These are phyloP conservation scores for Cairneyella variabilis DNA, from an alignment of 495 filamentous ascomycete genomes.

Conservation along the genomic window DNA sequence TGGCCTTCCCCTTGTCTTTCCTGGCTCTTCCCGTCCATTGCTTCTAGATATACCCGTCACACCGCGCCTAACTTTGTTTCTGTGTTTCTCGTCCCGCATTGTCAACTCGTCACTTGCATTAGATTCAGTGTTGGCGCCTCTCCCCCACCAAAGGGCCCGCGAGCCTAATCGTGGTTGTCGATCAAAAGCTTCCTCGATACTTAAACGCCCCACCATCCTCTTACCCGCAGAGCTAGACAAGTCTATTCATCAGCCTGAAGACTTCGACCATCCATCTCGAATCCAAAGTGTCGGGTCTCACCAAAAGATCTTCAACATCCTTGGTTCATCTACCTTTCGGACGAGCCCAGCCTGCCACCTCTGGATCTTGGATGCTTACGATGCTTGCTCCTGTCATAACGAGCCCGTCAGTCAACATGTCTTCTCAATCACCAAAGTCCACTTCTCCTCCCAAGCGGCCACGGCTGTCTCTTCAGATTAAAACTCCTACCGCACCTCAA, in stretches of 20 bases:
- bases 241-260: neutral
- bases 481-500: constrained; percentile 35
- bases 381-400: constrained; percentile 26
- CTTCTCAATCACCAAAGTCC: constrained; percentile 27
- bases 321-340: neutral
- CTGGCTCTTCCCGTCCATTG: neutral
- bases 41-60: constrained; percentile 20
- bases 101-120: constrained; percentile 29
- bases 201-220: neutral
- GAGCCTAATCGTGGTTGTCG: neutral
- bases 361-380: constrained; percentile 13
- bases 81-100: constrained; percentile 22
- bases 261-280: no score
- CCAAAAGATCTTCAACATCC: no score
- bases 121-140: constrained; percentile 21
- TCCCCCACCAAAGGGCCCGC: constrained; percentile 20
- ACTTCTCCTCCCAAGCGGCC: constrained; percentile 56
- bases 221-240: neutral
- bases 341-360: constrained; percentile 4
- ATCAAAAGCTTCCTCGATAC: constrained; percentile 10
- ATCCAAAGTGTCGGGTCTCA: no score
- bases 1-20: neutral
- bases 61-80: constrained; percentile 26
- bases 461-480: constrained; percentile 77
- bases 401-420: constrained; percentile 29